These are phyloP conservation scores for Camellia sinensis DNA, from an alignment of 148 eudicot genomes.

Conservation along the genomic window DNA sequence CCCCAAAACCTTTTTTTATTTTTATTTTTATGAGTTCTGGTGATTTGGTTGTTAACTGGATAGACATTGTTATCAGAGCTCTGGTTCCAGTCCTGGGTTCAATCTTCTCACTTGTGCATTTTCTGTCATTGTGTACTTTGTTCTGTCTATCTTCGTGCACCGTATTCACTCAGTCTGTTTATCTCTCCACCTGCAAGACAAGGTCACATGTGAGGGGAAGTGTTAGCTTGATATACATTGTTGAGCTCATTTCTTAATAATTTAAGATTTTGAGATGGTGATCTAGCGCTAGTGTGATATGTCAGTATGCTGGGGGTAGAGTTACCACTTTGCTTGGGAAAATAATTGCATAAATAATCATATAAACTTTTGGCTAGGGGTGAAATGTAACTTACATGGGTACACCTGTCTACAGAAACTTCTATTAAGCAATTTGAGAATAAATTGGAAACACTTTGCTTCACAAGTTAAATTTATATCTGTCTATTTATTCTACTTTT, in stretches of 20 bases:
- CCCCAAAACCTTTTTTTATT: not conserved
- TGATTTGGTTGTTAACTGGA: not conserved
- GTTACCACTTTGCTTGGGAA: not conserved
- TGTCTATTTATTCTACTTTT: conserved; percentile 4
- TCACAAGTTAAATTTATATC: not conserved
- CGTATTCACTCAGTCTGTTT: too few relatives aligned
- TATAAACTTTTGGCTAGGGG: conserved; percentile 2
- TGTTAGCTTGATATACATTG: too few relatives aligned
- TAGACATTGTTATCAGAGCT: too few relatives aligned
- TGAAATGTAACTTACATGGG: not conserved
- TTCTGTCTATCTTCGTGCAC: too few relatives aligned
- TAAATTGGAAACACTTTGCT: conserved; percentile 7
- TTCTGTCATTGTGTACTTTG: too few relatives aligned
- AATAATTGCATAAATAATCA: not conserved
- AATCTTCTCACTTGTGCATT: too few relatives aligned
- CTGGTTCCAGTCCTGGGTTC: too few relatives aligned
- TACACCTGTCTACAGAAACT: not conserved
- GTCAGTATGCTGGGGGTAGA: not conserved
- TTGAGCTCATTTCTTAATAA: too few relatives aligned
- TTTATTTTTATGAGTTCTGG: not conserved
- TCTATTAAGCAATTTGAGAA: not conserved
- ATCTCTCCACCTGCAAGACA: too few relatives aligned
- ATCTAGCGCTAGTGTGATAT: not conserved
- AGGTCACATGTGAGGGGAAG: too few relatives aligned
- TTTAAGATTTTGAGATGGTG: too few relatives aligned